These are phyloP conservation scores for Solanum hybrid DNA, from an alignment of 305 asterid species.

Conservation along the genomic window DNA sequence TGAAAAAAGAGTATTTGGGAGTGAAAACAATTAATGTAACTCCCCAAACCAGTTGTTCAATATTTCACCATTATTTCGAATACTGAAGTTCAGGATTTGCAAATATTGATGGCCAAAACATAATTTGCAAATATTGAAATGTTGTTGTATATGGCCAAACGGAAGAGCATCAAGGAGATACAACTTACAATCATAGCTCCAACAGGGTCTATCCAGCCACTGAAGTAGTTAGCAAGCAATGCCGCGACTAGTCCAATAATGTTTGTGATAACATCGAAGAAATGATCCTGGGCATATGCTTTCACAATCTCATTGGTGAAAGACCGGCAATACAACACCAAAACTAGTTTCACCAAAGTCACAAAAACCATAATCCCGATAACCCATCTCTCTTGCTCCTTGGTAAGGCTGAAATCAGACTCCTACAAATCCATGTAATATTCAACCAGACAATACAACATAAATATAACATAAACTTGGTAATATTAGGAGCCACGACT, in stretches of 20 bases:
- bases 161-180: neutral
- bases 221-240: constrained; percentile 18
- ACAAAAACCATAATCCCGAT: constrained; percentile 24
- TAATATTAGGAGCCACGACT: constrained; percentile 8
- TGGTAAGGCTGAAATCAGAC: constrained; percentile 6
- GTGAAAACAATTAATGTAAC: neutral
- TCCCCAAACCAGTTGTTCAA: neutral
- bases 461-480: neutral
- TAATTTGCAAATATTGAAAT: neutral
- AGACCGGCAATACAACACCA: constrained; percentile 19
- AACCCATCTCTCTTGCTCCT: constrained; percentile 19
- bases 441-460: constrained; percentile 1
- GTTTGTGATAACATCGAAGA: constrained; percentile 24
- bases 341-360: constrained; percentile 19
- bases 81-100: neutral
- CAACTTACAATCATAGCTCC: constrained; percentile 25
- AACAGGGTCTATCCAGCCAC: constrained; percentile 21
- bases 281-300: constrained; percentile 28
- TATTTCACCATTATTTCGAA: neutral
- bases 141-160: neutral
- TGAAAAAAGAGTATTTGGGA: neutral
- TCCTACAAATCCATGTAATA: constrained; percentile 5
- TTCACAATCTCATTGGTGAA: constrained; percentile 14
- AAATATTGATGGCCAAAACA: neutral
- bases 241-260: constrained; percentile 19